Percentiles rank a stretch among this genome's conserved stretches.
Evolutionary conservation across 345 rosid species (phyloP).

Genomic region (Durio zibethinus): DNA sequence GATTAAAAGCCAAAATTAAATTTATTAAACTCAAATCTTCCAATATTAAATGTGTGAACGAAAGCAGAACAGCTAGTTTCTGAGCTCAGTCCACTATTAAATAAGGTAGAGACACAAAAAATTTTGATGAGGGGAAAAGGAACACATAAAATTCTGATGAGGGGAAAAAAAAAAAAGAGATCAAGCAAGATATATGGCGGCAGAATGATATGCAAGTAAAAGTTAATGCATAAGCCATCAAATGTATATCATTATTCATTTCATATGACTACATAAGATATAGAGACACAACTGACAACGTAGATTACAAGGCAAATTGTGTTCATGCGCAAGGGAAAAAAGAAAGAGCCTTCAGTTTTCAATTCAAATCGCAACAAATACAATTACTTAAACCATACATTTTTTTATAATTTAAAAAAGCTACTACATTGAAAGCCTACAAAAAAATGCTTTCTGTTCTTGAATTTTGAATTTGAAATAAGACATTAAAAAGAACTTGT

Average conservation of each 20-base stretch:
- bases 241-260: background rate
- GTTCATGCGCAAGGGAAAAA: background rate
- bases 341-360: background rate
- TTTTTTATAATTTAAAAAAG: background rate
- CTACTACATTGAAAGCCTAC: background rate
- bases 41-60: background rate
- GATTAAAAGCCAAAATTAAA: slow-evolving; percentile 3
- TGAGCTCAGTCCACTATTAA: background rate
- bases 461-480: background rate
- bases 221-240: background rate
- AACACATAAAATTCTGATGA: background rate
- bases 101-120: background rate
- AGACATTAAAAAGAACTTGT: background rate
- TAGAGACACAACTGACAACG: background rate
- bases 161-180: background rate
- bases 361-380: background rate
- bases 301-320: background rate
- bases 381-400: background rate
- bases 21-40: background rate
- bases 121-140: background rate
- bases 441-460: background rate
- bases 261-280: background rate
- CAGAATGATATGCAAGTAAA: background rate
- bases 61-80: background rate
- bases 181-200: background rate